Evolutionary conservation across 129 eudicot species (phyloP).

Genomic region (Ambrosia artemisiifolia): DNA sequence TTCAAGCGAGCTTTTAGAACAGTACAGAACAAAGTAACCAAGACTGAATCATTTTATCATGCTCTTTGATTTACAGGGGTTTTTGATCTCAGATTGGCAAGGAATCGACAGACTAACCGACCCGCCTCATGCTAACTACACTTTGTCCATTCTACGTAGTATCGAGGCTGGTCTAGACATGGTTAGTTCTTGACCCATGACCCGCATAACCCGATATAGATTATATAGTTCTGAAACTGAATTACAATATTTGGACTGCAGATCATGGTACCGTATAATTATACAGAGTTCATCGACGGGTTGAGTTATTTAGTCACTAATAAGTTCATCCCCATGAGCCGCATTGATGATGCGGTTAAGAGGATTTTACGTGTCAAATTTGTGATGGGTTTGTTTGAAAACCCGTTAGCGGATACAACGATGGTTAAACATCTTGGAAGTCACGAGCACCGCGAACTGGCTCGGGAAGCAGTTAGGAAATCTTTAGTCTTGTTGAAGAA

Average conservation of each 20-base stretch:
- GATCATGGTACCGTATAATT: slow-evolving; percentile 80
- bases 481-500: slow-evolving; percentile 84
- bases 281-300: slow-evolving; percentile 64
- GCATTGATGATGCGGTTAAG: slow-evolving; percentile 73
- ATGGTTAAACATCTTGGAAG: slow-evolving; percentile 54
- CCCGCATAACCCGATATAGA: neutral
- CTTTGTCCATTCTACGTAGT: slow-evolving; percentile 53
- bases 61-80: slow-evolving; percentile 49
- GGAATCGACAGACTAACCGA: slow-evolving; percentile 70
- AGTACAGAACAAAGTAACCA: neutral
- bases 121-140: slow-evolving; percentile 67
- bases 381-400: slow-evolving; percentile 73
- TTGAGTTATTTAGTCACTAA: slow-evolving; percentile 46
- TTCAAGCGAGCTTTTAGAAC: too few relatives aligned
- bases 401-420: slow-evolving; percentile 68
- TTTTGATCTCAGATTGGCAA: slow-evolving; percentile 75
- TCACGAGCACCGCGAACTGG: slow-evolving; percentile 65
- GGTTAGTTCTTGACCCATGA: slow-evolving; percentile 39
- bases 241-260: slow-evolving; percentile 20
- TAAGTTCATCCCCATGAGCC: slow-evolving; percentile 59
- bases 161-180: slow-evolving; percentile 80
- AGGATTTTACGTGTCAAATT: slow-evolving; percentile 82
- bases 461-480: slow-evolving; percentile 90
- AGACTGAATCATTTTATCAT: slow-evolving; percentile 8
- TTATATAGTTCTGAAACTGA: neutral